Percentiles rank a stretch among this genome's conserved stretches.
phyloP scores from a whole-genome alignment of 2,329 filamentous ascomycete species.

The Helicocarpus griseus region DNA sequence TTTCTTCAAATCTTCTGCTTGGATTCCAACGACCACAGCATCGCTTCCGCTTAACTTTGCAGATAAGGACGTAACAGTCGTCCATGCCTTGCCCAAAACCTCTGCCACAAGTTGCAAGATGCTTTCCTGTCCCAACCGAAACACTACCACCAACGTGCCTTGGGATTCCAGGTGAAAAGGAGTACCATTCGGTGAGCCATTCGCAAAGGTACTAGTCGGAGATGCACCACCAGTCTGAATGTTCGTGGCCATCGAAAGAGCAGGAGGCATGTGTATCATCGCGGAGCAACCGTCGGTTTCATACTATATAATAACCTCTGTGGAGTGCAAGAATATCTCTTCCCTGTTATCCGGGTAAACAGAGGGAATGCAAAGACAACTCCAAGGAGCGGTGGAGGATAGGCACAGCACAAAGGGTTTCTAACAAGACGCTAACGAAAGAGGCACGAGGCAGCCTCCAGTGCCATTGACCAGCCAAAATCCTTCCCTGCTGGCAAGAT shows the following conservation, averaged over 20 bases:
- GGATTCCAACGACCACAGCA: slow-evolving; percentile 59
- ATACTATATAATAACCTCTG: neutral
- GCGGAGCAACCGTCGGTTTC: slow-evolving; percentile 1
- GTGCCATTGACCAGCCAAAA: neutral
- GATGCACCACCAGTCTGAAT: slow-evolving; percentile 18
- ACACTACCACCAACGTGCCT: slow-evolving; percentile 52
- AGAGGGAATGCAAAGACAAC: neutral
- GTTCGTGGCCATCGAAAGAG: slow-evolving; percentile 25
- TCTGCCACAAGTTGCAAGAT: slow-evolving; percentile 70
- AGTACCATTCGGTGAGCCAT: slow-evolving; percentile 6
- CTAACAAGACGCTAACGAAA: neutral
- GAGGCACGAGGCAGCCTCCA: neutral
- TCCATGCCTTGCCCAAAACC: slow-evolving; percentile 64
- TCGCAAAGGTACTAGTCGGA: slow-evolving; percentile 15
- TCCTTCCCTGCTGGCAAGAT: neutral
- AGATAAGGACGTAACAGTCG: slow-evolving; percentile 48
- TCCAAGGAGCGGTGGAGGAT: neutral
- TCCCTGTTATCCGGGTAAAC: neutral
- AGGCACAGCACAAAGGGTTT: neutral
- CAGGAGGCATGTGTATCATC: slow-evolving; percentile 26
- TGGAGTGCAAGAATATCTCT: neutral
- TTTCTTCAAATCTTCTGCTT: slow-evolving; percentile 45
- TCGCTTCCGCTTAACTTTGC: slow-evolving; percentile 45
- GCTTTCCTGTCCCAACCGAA: slow-evolving; percentile 59
- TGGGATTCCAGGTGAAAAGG: slow-evolving; percentile 1